Conservation (phyloP, 345 rosid genomes). For the Eucalyptus pauciflora region DNA sequence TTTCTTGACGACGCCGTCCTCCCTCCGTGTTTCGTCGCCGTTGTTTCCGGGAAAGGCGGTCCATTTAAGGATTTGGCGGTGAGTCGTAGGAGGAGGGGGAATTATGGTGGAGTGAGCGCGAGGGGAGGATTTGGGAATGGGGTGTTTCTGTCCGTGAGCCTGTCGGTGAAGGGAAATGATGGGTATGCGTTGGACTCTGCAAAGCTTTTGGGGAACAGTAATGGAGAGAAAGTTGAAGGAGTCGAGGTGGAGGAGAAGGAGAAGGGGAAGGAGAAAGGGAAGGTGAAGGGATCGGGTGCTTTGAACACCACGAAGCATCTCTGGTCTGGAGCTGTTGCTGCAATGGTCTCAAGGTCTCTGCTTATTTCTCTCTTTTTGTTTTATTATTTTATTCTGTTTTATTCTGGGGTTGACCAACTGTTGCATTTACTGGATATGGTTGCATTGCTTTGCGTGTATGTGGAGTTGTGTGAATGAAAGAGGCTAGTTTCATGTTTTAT, state of each 20-base stretch:
- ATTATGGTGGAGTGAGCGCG: slow-evolving; percentile 8
- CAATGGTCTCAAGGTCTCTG: slow-evolving; percentile 75
- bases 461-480: neutral
- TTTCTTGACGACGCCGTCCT: slow-evolving; percentile 31
- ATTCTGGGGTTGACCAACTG: neutral
- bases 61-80: slow-evolving; percentile 1
- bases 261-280: slow-evolving; percentile 14
- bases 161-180: slow-evolving; percentile 46
- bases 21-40: slow-evolving; percentile 35
- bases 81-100: slow-evolving; percentile 6
- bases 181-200: slow-evolving; percentile 33
- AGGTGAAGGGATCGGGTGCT: slow-evolving; percentile 27
- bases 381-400: neutral
- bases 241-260: slow-evolving; percentile 4
- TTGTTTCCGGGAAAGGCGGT: neutral
- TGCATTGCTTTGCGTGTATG: neutral
- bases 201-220: slow-evolving; percentile 12
- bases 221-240: slow-evolving; percentile 5
- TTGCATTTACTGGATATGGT: neutral
- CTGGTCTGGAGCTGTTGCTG: slow-evolving; percentile 86
- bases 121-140: slow-evolving; percentile 1
- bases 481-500: neutral
- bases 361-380: neutral
- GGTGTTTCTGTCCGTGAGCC: slow-evolving; percentile 53
- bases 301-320: slow-evolving; percentile 77